Evolutionary conservation across 148 eudicot genomes (phyloP).

Genomic region (Amaranthus hypochondriacus): DNA sequence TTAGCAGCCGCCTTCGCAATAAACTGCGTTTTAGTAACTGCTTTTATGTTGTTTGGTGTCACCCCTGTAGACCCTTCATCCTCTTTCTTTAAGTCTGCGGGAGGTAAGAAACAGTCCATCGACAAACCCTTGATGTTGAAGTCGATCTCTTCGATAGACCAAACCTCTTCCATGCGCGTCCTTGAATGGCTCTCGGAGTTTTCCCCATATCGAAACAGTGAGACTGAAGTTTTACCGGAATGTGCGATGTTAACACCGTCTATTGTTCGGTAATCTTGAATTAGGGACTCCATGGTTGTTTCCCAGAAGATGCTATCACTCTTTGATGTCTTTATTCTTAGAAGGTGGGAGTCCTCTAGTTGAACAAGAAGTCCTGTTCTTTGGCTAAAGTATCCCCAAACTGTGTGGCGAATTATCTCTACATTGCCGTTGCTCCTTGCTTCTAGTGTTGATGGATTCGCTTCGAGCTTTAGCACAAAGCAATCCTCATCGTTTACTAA

Average conservation of each 20-base stretch:
- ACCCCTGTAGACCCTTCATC: constrained; percentile 40
- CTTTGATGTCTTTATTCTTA: constrained; percentile 54
- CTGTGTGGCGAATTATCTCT: constrained; percentile 73
- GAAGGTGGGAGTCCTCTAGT: constrained; percentile 74
- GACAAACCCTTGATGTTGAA: constrained; percentile 80
- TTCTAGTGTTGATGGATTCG: constrained; percentile 49
- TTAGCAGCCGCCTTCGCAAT: constrained; percentile 15
- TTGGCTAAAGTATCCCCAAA: constrained; percentile 95
- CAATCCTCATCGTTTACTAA: constrained; percentile 65
- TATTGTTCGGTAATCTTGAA: constrained; percentile 62
- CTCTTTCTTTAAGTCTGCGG: constrained; percentile 64
- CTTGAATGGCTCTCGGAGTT: constrained; percentile 51
- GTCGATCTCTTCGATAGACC: constrained; percentile 84
- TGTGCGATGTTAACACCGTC: constrained; percentile 87
- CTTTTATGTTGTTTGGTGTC: constrained; percentile 17
- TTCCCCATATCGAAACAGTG: constrained; percentile 71
- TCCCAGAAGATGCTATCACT: constrained; percentile 75
- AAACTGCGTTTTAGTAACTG: constrained; percentile 17
- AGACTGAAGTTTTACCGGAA: constrained; percentile 57
- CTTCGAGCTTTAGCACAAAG: constrained; percentile 72
- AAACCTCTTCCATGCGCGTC: constrained; percentile 80
- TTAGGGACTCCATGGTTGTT: constrained; percentile 77
- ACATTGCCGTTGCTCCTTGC: constrained; percentile 80
- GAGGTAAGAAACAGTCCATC: constrained; percentile 74
- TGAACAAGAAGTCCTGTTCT: constrained; percentile 75